Evolutionary conservation across 129 eudicot species (phyloP).

Genomic region (Escallonia rubra): DNA sequence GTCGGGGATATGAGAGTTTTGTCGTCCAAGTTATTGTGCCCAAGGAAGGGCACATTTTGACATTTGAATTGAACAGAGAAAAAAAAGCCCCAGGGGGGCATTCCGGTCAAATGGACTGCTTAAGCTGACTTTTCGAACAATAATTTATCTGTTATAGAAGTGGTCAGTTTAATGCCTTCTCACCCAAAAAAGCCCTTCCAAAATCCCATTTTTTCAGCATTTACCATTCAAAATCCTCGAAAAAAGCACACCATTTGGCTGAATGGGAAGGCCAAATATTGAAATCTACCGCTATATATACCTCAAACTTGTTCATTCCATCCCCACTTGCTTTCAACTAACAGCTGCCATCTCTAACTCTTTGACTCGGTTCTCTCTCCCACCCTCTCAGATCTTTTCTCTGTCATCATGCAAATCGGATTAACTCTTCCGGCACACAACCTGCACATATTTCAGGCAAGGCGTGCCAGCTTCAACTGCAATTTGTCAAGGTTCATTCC

Average conservation of each 20-base stretch:
- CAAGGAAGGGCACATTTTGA: slow-evolving; percentile 16
- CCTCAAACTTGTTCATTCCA: slow-evolving; percentile 3
- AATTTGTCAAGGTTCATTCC: slow-evolving; percentile 48
- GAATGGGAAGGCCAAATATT: background rate
- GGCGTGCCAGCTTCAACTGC: slow-evolving; percentile 36
- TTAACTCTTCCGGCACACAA: slow-evolving; percentile 56
- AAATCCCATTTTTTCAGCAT: background rate
- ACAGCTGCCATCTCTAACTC: background rate
- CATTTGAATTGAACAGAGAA: background rate
- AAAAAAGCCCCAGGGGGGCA: background rate
- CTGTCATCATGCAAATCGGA: slow-evolving; percentile 53
- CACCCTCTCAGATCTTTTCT: slow-evolving; percentile 3
- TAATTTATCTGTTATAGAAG: background rate
- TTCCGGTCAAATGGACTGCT: slow-evolving; percentile 5
- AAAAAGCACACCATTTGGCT: background rate
- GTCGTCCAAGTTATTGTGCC: background rate
- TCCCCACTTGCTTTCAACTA: slow-evolving; percentile 18
- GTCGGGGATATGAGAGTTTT: background rate
- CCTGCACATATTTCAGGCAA: slow-evolving; percentile 29
- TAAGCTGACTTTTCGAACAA: slow-evolving; percentile 2
- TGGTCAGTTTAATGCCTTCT: background rate
- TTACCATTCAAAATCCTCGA: background rate
- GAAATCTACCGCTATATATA: slow-evolving; percentile 25
- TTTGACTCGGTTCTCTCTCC: slow-evolving; percentile 9
- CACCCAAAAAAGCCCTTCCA: background rate